Base-by-base conservation (phyloP, 805 yeast genomes). In the Schwanniomyces vanrijiae region DNA sequence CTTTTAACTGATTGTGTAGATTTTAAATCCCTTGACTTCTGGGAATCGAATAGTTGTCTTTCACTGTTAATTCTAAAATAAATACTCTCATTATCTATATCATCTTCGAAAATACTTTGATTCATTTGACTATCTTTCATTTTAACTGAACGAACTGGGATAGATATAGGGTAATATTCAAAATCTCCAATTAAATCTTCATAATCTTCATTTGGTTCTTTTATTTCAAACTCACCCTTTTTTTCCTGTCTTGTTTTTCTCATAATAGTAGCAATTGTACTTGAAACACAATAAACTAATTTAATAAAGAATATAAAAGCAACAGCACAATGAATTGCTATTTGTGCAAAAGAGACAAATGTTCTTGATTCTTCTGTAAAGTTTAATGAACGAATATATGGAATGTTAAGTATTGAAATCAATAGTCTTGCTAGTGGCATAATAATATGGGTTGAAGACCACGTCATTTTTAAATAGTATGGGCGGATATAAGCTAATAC, bases 301-400 rank as follows among this genome's bases (percentile, higher is more conserved):
- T 69, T 62, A 10, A 62, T 41, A 2, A 64, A 40, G 46, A 69
- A 71, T 5, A 59, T 52, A 4, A 62, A 28, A 1, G 69, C 73
- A 8, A 66, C 64, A 5, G 65, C 38, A 5, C 55, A 49, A 56
- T 79, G 82, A 6, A 78, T 58, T 6, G 66, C 26, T 20, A 76
- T 55, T 45, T 78, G 80, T 1, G 66, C 65, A 55, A 69, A 75
- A 0, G 77, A 77, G 39, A 79, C 65, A 45, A 69, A 61, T 1
- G 80, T 69, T 41, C 80, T 56, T 0, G 55, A 47, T 3, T 59
- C 53, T 47, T 75, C 82, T n/a, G 67, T 55, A 2, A 67, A 49
- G 13, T 62, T 51, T 35, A 80, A 51, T 16, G 59, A 55, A 7
- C 56, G 53, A 26, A 80, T 64, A 46, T 65, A 77, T 1, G 82